Evolutionary conservation across 257 asterid genomes (phyloP).

Genomic region (Thymus quinquecostatus): DNA sequence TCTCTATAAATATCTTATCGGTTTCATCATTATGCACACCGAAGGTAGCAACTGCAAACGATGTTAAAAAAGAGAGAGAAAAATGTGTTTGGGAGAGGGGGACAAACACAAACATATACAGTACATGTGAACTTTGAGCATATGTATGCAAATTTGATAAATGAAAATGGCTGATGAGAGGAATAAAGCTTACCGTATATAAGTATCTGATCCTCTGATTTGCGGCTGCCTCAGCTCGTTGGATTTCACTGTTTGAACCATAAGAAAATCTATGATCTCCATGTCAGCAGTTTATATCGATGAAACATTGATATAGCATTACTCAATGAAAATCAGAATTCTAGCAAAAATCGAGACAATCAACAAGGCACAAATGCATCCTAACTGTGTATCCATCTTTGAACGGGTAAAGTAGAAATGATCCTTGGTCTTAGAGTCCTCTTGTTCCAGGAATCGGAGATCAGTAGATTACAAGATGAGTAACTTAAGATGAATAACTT

Average conservation of each 20-base stretch:
- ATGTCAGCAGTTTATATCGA: background rate
- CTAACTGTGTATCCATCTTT: constrained; percentile 18
- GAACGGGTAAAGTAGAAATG: constrained; percentile 5
- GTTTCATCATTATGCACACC: too few species aligned
- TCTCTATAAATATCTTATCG: too few species aligned
- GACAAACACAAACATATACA: background rate
- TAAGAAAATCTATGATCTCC: background rate
- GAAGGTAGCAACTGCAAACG: too few species aligned
- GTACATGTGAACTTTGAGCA: background rate
- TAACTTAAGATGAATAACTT: constrained; percentile 3
- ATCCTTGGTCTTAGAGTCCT: constrained; percentile 20
- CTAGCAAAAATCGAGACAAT: constrained; percentile 14
- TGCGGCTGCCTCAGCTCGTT: background rate
- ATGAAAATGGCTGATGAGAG: background rate
- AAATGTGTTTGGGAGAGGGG: too few species aligned
- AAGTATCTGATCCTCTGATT: background rate
- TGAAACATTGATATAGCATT: background rate
- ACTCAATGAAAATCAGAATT: background rate
- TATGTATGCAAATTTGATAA: background rate
- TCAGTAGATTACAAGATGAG: constrained; percentile 22
- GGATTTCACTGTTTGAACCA: background rate
- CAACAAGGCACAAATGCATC: constrained; percentile 10
- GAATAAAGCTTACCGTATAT: background rate
- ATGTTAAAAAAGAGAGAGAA: too few species aligned
- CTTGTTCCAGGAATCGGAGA: constrained; percentile 30